Evolutionary conservation across 2,329 filamentous ascomycete genomes (phyloP).

Genomic region (Lasiodiplodia sp.): DNA sequence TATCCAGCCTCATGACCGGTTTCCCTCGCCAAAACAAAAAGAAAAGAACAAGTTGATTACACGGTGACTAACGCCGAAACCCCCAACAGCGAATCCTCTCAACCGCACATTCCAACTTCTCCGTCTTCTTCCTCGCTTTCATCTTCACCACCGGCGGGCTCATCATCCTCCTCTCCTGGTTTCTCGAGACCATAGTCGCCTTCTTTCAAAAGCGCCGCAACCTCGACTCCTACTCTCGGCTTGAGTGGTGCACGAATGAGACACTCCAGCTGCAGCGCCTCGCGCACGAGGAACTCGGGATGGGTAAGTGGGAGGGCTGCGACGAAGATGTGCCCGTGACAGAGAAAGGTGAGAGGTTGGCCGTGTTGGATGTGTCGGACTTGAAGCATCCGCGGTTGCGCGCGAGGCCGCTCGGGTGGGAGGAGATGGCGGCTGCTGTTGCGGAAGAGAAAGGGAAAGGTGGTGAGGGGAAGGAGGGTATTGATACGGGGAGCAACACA

Average conservation of each 20-base stretch:
- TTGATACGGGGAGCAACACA: too few species aligned
- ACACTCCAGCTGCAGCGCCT: slow-evolving; percentile 32
- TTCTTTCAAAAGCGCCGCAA: slow-evolving; percentile 26
- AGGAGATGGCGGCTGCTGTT: background rate
- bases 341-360: too few species aligned
- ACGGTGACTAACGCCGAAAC: background rate
- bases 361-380: slow-evolving; percentile 14
- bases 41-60: background rate
- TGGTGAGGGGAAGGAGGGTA: background rate
- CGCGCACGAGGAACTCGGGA: slow-evolving; percentile 24
- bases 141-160: slow-evolving; percentile 35
- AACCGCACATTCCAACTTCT: slow-evolving; percentile 33
- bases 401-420: background rate
- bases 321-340: too few species aligned
- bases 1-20: background rate
- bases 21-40: background rate
- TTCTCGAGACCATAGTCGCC: slow-evolving; percentile 16
- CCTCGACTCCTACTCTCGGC: slow-evolving; percentile 25
- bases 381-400: slow-evolving; percentile 5
- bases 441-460: background rate
- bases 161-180: slow-evolving; percentile 34
- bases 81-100: slow-evolving; percentile 32
- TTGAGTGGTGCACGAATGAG: slow-evolving; percentile 31
- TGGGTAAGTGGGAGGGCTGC: slow-evolving; percentile 29
- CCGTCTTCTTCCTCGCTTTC: slow-evolving; percentile 37